Evolutionary conservation across 805 yeast species (phyloP).

Genomic region (Wickerhamiella sergipiensis): DNA sequence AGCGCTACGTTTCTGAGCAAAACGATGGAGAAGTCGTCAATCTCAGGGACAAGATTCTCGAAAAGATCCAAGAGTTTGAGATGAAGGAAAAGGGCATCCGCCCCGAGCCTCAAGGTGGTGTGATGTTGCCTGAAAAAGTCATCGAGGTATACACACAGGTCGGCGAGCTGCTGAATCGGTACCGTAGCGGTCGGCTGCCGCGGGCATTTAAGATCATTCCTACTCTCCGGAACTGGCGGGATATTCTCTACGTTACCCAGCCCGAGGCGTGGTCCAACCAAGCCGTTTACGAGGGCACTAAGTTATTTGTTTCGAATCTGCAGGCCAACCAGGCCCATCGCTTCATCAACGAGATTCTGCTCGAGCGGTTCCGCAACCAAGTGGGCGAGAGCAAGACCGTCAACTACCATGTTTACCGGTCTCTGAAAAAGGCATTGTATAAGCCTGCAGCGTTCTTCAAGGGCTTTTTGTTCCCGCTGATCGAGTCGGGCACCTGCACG

Average conservation of each 20-base stretch:
- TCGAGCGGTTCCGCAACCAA: slow-evolving; percentile 30
- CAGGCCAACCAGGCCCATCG: slow-evolving; percentile 79
- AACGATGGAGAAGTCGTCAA: slow-evolving; percentile 17
- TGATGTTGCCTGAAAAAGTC: slow-evolving; percentile 87
- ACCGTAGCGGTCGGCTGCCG: slow-evolving; percentile 95
- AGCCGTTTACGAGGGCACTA: slow-evolving; percentile 88
- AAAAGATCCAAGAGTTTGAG: slow-evolving; percentile 52
- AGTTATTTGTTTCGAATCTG: slow-evolving; percentile 80
- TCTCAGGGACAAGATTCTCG: slow-evolving; percentile 88
- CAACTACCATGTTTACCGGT: slow-evolving; percentile 85
- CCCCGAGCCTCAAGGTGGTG: slow-evolving; percentile 36
- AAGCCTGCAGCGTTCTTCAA: slow-evolving; percentile 97
- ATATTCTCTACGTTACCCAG: slow-evolving; percentile 78
- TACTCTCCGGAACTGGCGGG: slow-evolving; percentile 88
- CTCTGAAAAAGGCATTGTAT: slow-evolving; percentile 83
- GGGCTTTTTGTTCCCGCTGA: slow-evolving; percentile 85
- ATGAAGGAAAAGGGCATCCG: slow-evolving; percentile 24
- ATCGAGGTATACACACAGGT: slow-evolving; percentile 88
- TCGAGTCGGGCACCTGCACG: slow-evolving; percentile 68
- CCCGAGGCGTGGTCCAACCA: slow-evolving; percentile 94
- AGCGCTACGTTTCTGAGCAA: slow-evolving; percentile 38
- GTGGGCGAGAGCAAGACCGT: slow-evolving; percentile 35
- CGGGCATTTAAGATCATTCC: slow-evolving; percentile 92
- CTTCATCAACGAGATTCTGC: slow-evolving; percentile 41
- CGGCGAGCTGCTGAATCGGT: slow-evolving; percentile 72